Evolutionary conservation across 1,284 basidiomycete species (phyloP).

Genomic region (Rhodotorula mucilaginosa): DNA sequence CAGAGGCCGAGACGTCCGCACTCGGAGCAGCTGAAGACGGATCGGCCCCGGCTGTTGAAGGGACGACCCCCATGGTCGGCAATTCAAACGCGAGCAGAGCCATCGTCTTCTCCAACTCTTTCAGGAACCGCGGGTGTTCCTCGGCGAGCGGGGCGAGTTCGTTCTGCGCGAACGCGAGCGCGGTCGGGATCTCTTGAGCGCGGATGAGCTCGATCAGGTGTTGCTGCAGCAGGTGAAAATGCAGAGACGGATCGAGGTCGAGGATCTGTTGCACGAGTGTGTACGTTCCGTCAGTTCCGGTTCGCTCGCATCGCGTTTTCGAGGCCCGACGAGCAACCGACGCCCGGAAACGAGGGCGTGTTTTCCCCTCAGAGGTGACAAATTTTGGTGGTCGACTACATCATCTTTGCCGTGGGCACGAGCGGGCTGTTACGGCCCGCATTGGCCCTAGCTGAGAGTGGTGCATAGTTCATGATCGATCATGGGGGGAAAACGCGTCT

Average conservation of each 20-base stretch:
- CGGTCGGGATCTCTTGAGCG: constrained; percentile 70
- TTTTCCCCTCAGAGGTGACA: constrained; percentile 41
- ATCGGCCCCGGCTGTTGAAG: not conserved
- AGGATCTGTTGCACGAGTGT: constrained; percentile 65
- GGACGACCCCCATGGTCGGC: constrained; percentile 48
- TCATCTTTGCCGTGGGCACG: constrained; percentile 35
- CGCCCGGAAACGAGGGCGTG: not conserved
- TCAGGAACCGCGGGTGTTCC: constrained; percentile 87
- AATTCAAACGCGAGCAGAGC: constrained; percentile 86
- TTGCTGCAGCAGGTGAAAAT: constrained; percentile 91
- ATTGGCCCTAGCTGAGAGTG: constrained; percentile 75
- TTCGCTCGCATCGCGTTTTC: not conserved
- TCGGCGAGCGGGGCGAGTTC: constrained; percentile 93
- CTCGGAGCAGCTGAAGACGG: not conserved
- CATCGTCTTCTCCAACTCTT: constrained; percentile 93
- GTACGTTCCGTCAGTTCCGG: not conserved
- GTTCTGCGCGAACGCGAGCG: constrained; percentile 83
- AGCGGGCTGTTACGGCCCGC: constrained; percentile 34
- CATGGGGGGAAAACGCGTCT: constrained; percentile 16
- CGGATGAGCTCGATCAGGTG: constrained; percentile 93
- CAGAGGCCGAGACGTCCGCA: not conserved
- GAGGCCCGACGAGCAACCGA: not conserved
- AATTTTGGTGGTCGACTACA: constrained; percentile 43
- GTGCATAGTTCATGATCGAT: constrained; percentile 96
- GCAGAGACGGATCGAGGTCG: constrained; percentile 83